These are phyloP conservation scores for Sparassis latifolia DNA, from an alignment of 1,284 basidiomycete genomes.

Conservation along the genomic window DNA sequence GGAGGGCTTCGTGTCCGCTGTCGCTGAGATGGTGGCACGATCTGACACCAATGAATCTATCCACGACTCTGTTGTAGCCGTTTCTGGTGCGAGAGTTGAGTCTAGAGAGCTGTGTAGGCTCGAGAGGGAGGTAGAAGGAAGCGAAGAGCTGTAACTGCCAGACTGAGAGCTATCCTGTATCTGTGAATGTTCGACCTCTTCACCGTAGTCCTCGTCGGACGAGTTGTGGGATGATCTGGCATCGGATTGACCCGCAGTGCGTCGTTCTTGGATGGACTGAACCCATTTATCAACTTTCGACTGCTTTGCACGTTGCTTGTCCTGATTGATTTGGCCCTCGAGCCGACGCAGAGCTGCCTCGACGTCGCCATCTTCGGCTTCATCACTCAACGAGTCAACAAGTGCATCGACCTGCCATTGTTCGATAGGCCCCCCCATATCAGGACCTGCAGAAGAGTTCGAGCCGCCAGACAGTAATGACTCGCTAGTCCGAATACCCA, in stretches of 20 bases:
- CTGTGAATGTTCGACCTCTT: slow-evolving; percentile 9
- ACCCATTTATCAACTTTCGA: slow-evolving; percentile 81
- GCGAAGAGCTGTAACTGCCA: slow-evolving; percentile 1
- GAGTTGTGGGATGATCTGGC: slow-evolving; percentile 47
- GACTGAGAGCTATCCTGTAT: background rate
- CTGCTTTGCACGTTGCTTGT: slow-evolving; percentile 61
- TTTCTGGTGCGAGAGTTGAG: slow-evolving; percentile 2
- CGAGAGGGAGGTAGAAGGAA: slow-evolving; percentile 4
- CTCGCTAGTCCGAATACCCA: slow-evolving; percentile 59
- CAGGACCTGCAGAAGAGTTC: slow-evolving; percentile 31
- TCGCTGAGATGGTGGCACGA: slow-evolving; percentile 19
- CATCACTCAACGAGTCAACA: slow-evolving; percentile 68
- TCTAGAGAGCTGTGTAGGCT: slow-evolving; percentile 9
- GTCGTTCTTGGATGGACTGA: slow-evolving; percentile 58
- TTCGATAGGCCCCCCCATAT: slow-evolving; percentile 51
- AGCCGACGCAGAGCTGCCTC: slow-evolving; percentile 73
- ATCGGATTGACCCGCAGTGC: slow-evolving; percentile 54
- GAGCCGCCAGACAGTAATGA: slow-evolving; percentile 38
- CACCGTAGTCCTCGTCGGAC: slow-evolving; percentile 27
- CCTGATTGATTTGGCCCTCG: slow-evolving; percentile 77
- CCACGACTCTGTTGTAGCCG: background rate
- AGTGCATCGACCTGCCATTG: slow-evolving; percentile 79
- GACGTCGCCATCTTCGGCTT: slow-evolving; percentile 70
- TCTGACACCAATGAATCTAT: background rate
- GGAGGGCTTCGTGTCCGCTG: slow-evolving; percentile 41